Evolutionary conservation across 768 basidiomycete species (phyloP).

Genomic region (Tephrocybe sp.): DNA sequence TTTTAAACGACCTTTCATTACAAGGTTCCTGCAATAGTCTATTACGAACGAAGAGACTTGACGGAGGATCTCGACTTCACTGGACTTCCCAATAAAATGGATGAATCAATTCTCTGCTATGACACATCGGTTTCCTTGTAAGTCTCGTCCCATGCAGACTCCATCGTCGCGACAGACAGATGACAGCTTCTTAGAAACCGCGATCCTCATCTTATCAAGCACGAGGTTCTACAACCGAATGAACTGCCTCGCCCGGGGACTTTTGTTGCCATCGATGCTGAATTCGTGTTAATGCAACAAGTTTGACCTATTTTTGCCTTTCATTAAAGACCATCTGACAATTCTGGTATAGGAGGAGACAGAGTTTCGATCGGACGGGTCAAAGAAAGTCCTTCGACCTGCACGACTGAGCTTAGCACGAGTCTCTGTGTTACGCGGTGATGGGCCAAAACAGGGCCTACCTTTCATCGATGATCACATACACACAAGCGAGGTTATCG

Average conservation of each 20-base stretch:
- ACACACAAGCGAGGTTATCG: slow-evolving; percentile 92
- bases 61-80: slow-evolving; percentile 59
- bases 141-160: slow-evolving; percentile 23
- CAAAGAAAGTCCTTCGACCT: slow-evolving; percentile 89
- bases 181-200: slow-evolving; percentile 57
- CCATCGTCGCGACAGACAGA: neutral
- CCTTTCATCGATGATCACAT: slow-evolving; percentile 99
- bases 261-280: slow-evolving; percentile 93
- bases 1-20: slow-evolving; percentile 19
- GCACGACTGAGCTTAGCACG: slow-evolving; percentile 90
- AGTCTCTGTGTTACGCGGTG: slow-evolving; percentile 90
- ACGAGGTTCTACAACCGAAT: slow-evolving; percentile 65
- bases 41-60: slow-evolving; percentile 77
- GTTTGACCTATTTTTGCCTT: slow-evolving; percentile 33
- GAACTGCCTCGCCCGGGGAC: slow-evolving; percentile 88
- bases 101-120: slow-evolving; percentile 72
- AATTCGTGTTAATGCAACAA: slow-evolving; percentile 97
- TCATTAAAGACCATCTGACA: neutral
- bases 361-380: slow-evolving; percentile 93
- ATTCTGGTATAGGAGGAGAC: slow-evolving; percentile 74
- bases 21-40: slow-evolving; percentile 87
- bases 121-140: slow-evolving; percentile 91
- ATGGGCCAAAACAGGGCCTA: slow-evolving; percentile 74
- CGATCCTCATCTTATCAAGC: slow-evolving; percentile 70
- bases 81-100: slow-evolving; percentile 62